Evolutionary conservation across 352 stramenopile species (phyloP).

Genomic region (Phytophthora syringae): DNA sequence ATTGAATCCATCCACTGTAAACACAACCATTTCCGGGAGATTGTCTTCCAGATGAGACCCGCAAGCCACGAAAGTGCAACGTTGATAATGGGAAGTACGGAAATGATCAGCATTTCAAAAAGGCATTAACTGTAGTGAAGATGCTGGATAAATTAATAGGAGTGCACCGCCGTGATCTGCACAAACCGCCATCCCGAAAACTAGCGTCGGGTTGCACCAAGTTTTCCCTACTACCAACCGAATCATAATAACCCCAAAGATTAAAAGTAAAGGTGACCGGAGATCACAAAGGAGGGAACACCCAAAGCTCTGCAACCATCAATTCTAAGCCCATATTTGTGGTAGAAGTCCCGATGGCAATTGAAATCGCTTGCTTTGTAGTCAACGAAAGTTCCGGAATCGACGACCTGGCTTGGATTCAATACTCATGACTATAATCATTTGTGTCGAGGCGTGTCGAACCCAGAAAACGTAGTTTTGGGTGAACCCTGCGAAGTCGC

Average conservation of each 20-base stretch:
- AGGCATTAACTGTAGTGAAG: background rate
- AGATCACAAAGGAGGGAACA: slow-evolving; percentile 38
- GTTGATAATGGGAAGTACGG: slow-evolving; percentile 35
- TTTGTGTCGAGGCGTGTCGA: slow-evolving; percentile 5
- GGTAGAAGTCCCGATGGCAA: background rate
- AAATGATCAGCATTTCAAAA: slow-evolving; percentile 5
- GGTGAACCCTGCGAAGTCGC: no score
- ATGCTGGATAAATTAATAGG: slow-evolving; percentile 36
- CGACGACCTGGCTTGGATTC: slow-evolving; percentile 10
- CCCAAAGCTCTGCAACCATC: slow-evolving; percentile 29
- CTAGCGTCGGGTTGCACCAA: background rate
- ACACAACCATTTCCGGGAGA: slow-evolving; percentile 32
- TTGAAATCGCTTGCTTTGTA: background rate
- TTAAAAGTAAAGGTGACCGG: slow-evolving; percentile 21
- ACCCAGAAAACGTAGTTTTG: slow-evolving; percentile 35
- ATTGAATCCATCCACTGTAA: slow-evolving; percentile 38
- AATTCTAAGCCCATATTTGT: slow-evolving; percentile 3
- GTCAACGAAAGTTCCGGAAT: slow-evolving; percentile 15
- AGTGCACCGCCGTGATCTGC: slow-evolving; percentile 27
- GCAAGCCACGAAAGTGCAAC: slow-evolving; percentile 23
- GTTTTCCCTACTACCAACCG: slow-evolving; percentile 1
- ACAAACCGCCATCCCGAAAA: slow-evolving; percentile 11
- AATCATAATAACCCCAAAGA: slow-evolving; percentile 4
- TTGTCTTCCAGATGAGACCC: slow-evolving; percentile 31
- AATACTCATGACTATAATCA: background rate